Evolutionary conservation across 345 rosid genomes (phyloP), one percentile per base, ranked within the genome.

Genomic region (Hibiscus syriacus): DNA sequence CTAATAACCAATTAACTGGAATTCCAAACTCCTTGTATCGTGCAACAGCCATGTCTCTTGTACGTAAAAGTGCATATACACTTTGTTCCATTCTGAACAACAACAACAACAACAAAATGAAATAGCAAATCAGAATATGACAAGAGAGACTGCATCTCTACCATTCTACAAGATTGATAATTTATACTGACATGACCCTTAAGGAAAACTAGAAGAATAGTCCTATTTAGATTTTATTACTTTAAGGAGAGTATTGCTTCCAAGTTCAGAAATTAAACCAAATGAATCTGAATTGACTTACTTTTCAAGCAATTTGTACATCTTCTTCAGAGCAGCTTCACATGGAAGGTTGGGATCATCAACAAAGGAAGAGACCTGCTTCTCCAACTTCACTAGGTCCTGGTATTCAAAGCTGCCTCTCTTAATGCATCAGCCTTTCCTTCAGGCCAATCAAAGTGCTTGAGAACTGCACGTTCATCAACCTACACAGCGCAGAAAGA

Each of bases 371-470:
- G 96, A 76, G 20, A 87, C 79, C 54, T 87, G 97, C 74, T 84
- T 94, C 78, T 91, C 95, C 69, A 94, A 50, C 76, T 94, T 94
- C 84, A 83, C 73, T 56, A 94, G 84, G 80, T 94, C 99, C 85
- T 89, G 97, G 78, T 89, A 91, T 73, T 94, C 99, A 94, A 94
- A 34, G 96, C 90, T 53, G 99, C 97, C 83, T 89, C 97, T 79
- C 99, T 79, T 74, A 91, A 70, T 19, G 95, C 97, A 75, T 94
- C 97, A 64, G 97, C 97, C 80, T 94, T 94, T 64, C 96, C 88
- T 84, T 94, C 97, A 62, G 99, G 99, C 97, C 99, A 94, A 30
- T 94, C 97, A 72, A 94, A 94, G 81, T 94, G 99, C 85, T 94
- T 94, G 74, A 94, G 90, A 56, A 94, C 99, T 43, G 97, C 99